Percentiles rank a stretch among this genome's conserved stretches.
Conservation (phyloP, 176 grass and related monocot species). For the Tuctoria greenei region DNA sequence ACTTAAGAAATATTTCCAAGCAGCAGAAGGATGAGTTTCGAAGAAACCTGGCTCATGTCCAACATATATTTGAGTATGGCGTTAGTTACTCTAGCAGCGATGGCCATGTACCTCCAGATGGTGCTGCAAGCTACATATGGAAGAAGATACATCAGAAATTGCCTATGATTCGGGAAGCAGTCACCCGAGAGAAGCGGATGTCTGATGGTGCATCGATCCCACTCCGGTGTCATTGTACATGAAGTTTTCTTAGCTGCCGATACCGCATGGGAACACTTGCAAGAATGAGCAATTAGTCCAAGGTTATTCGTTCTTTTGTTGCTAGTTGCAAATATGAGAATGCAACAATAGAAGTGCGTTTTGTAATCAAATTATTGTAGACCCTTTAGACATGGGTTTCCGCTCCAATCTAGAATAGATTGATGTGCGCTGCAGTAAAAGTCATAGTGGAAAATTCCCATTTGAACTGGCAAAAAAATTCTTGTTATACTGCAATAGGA, state of each 20-base stretch:
- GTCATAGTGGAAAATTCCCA: neutral
- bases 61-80: constrained; percentile 67
- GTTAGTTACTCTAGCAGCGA: constrained; percentile 36
- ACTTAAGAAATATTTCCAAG: constrained; percentile 58
- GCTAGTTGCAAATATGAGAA: too few species aligned
- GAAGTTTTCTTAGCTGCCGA: neutral
- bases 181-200: constrained; percentile 56
- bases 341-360: too few species aligned
- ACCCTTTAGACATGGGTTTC: neutral
- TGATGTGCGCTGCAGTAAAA: neutral
- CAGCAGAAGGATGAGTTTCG: constrained; percentile 61
- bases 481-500: neutral
- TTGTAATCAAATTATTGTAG: neutral
- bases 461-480: neutral
- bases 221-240: constrained; percentile 81
- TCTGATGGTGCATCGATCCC: constrained; percentile 54
- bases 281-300: neutral
- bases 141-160: constrained; percentile 74
- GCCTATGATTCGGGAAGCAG: constrained; percentile 53
- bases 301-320: neutral
- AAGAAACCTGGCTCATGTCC: constrained; percentile 55
- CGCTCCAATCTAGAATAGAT: neutral
- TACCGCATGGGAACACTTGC: neutral
- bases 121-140: constrained; percentile 81
- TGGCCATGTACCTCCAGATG: constrained; percentile 17